A percentile compares a stretch with the other conserved stretches of the same genome.
Evolutionary conservation across 768 basidiomycete species (phyloP).

Genomic region (Austroboletus festivus): DNA sequence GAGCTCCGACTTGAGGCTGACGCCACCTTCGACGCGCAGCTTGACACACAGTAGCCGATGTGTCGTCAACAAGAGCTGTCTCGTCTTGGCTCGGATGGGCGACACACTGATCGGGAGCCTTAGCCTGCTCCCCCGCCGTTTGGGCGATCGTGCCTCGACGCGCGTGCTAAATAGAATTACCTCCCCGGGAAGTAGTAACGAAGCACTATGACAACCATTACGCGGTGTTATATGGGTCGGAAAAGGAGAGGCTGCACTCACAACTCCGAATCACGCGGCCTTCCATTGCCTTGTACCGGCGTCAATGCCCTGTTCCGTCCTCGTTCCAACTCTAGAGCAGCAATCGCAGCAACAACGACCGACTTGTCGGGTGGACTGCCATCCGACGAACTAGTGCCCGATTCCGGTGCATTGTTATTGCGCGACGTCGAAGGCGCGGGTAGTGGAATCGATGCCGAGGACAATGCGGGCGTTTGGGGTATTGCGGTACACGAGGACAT

Average conservation of each 20-base stretch:
- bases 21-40: slow-evolving; percentile 32
- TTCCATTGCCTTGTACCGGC: slow-evolving; percentile 50
- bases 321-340: slow-evolving; percentile 38
- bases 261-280: slow-evolving; percentile 40
- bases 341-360: slow-evolving; percentile 31
- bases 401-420: slow-evolving; percentile 25
- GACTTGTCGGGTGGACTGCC: slow-evolving; percentile 42
- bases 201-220: slow-evolving; percentile 25
- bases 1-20: slow-evolving; percentile 53
- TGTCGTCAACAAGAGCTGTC: slow-evolving; percentile 57
- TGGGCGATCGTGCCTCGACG: slow-evolving; percentile 53
- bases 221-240: background rate
- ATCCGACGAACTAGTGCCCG: slow-evolving; percentile 48
- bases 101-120: slow-evolving; percentile 47
- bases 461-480: slow-evolving; percentile 2
- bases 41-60: slow-evolving; percentile 58
- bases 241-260: slow-evolving; percentile 24
- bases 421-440: slow-evolving; percentile 1
- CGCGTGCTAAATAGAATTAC: slow-evolving; percentile 46
- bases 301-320: slow-evolving; percentile 54
- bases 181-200: slow-evolving; percentile 45
- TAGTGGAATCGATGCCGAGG: slow-evolving; percentile 9
- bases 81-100: slow-evolving; percentile 47
- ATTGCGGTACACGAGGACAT: slow-evolving; percentile 1
- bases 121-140: slow-evolving; percentile 56